These are phyloP conservation scores for Diplodia intermedia DNA, from an alignment of 2,329 filamentous ascomycete species.

Conservation along the genomic window DNA sequence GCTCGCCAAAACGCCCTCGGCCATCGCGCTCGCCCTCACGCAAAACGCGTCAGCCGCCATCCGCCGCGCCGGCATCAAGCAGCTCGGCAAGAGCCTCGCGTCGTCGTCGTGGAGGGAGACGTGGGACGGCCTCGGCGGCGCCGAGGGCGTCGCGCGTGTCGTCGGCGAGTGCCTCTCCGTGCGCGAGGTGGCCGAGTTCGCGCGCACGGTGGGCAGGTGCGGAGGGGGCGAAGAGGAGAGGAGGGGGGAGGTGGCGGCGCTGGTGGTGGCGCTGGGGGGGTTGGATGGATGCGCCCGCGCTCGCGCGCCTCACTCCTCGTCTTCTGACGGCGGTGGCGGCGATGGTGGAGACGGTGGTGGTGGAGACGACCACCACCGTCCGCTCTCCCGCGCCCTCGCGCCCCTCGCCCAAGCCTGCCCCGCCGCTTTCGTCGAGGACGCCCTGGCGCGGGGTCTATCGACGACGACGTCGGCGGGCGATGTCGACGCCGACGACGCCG, in stretches of 20 bases:
- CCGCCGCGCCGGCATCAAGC: slow-evolving; percentile 37
- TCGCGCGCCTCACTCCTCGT: no score
- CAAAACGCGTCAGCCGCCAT: slow-evolving; percentile 40
- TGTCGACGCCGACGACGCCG: fast-evolving
- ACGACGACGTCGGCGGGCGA: fast-evolving
- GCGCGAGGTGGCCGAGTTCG: background rate
- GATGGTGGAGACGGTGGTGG: no score
- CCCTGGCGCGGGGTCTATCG: no score
- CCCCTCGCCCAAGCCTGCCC: no score
- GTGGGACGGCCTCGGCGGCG: slow-evolving; percentile 42
- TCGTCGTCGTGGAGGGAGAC: slow-evolving; percentile 37
- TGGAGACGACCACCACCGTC: no score
- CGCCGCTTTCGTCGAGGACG: no score
- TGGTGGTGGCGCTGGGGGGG: no score
- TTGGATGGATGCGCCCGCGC: no score
- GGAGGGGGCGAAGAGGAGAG: background rate
- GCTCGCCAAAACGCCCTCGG: slow-evolving; percentile 36
- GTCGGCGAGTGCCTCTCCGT: background rate
- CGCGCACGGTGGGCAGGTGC: background rate
- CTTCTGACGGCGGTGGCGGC: no score
- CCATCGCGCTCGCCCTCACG: slow-evolving; percentile 36
- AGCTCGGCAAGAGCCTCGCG: slow-evolving; percentile 36
- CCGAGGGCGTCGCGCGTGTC: slow-evolving; percentile 39
- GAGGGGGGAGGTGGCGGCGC: no score
- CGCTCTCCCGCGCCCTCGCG: no score